Percentiles rank a stretch among this genome's conserved stretches.
Conservation (phyloP, 2,329 filamentous ascomycete species). For the Neopestalotiopsis clavispora region DNA sequence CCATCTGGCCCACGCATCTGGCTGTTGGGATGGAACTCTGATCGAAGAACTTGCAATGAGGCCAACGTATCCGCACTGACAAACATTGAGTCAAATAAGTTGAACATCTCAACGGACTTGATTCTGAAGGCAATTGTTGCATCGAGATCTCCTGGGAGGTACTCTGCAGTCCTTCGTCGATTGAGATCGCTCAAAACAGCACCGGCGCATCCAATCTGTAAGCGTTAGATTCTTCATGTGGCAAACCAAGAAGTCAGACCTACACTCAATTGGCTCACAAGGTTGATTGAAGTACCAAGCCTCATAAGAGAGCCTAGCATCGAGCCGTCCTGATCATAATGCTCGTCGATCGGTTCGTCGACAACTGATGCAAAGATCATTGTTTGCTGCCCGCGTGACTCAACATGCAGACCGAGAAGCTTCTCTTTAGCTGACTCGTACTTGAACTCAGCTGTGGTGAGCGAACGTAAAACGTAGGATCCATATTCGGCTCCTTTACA, state of each 20-base stretch:
- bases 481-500: slow-evolving; percentile 41
- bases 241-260: slow-evolving; percentile 22
- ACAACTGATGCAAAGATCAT: slow-evolving; percentile 68
- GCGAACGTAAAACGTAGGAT: slow-evolving; percentile 63
- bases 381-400: slow-evolving; percentile 50
- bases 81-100: slow-evolving; percentile 70
- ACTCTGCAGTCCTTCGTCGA: slow-evolving; percentile 67
- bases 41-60: slow-evolving; percentile 83
- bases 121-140: slow-evolving; percentile 64
- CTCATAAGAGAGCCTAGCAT: slow-evolving; percentile 69
- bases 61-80: slow-evolving; percentile 80
- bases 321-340: slow-evolving; percentile 48
- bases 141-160: slow-evolving; percentile 63
- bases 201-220: slow-evolving; percentile 79
- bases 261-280: slow-evolving; percentile 75
- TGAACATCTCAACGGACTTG: slow-evolving; percentile 74
- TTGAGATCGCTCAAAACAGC: slow-evolving; percentile 82
- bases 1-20: slow-evolving; percentile 74
- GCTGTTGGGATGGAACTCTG: slow-evolving; percentile 81
- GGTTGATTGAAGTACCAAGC: slow-evolving; percentile 72
- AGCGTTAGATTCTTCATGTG: slow-evolving; percentile 19
- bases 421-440: slow-evolving; percentile 70
- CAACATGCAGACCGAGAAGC: slow-evolving; percentile 63
- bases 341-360: slow-evolving; percentile 41
- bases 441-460: slow-evolving; percentile 75